Evolutionary conservation across 805 yeast genomes (phyloP).

Genomic region (Sungouiozyma ichnusensis): DNA sequence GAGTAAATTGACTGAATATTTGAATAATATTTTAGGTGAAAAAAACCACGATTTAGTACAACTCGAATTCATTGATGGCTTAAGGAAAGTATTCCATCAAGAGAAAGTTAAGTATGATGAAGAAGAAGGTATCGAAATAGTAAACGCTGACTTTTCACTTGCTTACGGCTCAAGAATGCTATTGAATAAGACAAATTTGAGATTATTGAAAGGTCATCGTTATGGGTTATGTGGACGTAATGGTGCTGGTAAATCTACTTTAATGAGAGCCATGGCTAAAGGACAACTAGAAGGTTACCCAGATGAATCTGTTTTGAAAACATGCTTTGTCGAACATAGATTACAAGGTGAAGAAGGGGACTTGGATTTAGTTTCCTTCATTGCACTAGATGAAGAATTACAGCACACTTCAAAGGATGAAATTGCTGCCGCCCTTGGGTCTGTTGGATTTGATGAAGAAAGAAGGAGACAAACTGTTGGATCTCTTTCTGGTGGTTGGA

Average conservation of each 20-base stretch:
- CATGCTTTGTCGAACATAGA: constrained; percentile 96
- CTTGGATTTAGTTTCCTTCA: constrained; percentile 77
- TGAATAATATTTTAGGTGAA: constrained; percentile 33
- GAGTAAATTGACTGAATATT: constrained; percentile 48
- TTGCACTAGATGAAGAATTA: constrained; percentile 82
- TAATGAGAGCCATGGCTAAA: constrained; percentile 92
- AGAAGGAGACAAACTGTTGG: constrained; percentile 88
- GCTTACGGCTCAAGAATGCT: constrained; percentile 98
- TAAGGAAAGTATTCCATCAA: constrained; percentile 45
- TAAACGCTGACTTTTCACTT: constrained; percentile 86
- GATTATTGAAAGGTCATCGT: constrained; percentile 88
- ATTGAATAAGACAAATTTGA: constrained; percentile 79
- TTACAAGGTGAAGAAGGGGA: constrained; percentile 92
- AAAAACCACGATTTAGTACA: constrained; percentile 29
- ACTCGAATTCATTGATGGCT: constrained; percentile 34
- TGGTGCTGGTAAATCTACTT: constrained; percentile 97
- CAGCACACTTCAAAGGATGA: constrained; percentile 51
- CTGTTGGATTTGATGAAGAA: constrained; percentile 87
- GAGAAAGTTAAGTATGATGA: constrained; percentile 40
- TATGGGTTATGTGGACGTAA: constrained; percentile 97
- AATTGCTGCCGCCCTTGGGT: constrained; percentile 62
- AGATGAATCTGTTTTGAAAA: constrained; percentile 69
- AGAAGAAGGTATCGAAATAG: constrained; percentile 81
- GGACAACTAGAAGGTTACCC: constrained; percentile 98
- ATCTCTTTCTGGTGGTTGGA: constrained; percentile 97